Evolutionary conservation across 169 alveolate genomes (phyloP), one percentile per base, ranked within the genome.

Genomic region (Cryptosporidium sp.): DNA sequence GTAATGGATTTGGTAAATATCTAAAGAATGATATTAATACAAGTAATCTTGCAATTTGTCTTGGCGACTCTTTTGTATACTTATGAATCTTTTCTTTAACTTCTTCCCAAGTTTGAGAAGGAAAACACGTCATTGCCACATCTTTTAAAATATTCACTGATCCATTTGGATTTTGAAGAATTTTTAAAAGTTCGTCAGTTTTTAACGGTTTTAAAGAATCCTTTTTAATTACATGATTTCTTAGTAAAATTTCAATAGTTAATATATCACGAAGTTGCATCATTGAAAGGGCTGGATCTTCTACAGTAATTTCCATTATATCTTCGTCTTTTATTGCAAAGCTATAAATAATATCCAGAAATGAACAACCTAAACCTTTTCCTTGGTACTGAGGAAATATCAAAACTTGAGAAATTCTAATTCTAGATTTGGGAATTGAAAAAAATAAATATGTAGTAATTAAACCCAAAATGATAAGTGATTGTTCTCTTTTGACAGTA

Each of bases 221-320:
- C 4, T 60, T 53, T 56, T 60, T 75, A 21, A 75, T 53, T 12
- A 75, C 23, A 16, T 60, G 16, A 75, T 75, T 75, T 35, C 61
- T 60, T n/a, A 75, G 26, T 0, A 75, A 21, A 31, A 75, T 56
- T 56, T 75, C 73, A 23, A 94, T 89, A 6, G 92, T 85, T 48
- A 94, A 91, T 23, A 94, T 92, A 29, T 93, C 94, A 51, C 96
- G 91, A 45, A 94, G 68, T 33, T 87, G 92, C n/a, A 92, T 84
- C 85, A 94, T 93, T 14, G 96, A 86, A 18, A 67, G 91, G 3
- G 96, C 93, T 53, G 96, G 96, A 51, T 94, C 96, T 89, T 94
- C 96, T 18, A 94, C 96, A 0, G 96, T 93, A 52, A 94, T 92
- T 70, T 93, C 95, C 67, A 92, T 87, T 35, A 94, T 91, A 35